Percentiles rank a stretch among this genome's conserved stretches.
Evolutionary conservation across 352 stramenopile genomes (phyloP).

Genomic region (Phytophthora meadii): DNA sequence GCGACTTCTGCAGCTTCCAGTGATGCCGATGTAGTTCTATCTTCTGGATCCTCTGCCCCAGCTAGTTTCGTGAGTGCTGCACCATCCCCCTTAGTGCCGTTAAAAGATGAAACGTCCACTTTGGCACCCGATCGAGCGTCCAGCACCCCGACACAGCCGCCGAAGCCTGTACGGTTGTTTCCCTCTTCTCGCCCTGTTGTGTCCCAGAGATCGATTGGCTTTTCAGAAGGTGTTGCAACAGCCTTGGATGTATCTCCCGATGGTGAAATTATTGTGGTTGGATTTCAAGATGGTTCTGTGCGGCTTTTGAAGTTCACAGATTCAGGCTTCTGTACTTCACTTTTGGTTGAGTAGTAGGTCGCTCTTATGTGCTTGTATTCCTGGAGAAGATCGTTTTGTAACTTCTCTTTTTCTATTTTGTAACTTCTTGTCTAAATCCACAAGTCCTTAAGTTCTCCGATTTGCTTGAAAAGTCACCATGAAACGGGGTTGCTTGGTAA

Average conservation of each 20-base stretch:
- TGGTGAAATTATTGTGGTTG: slow-evolving; percentile 84
- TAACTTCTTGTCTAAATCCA: too few species aligned
- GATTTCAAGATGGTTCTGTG: slow-evolving; percentile 81
- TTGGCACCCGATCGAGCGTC: slow-evolving; percentile 6
- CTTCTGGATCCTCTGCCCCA: neutral
- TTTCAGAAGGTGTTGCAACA: slow-evolving; percentile 77
- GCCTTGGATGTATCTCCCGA: slow-evolving; percentile 81
- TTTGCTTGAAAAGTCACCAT: too few species aligned
- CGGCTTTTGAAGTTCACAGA: slow-evolving; percentile 41
- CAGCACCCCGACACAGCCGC: slow-evolving; percentile 17
- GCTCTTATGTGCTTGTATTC: too few species aligned
- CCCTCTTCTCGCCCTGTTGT: slow-evolving; percentile 41
- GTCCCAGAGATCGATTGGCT: slow-evolving; percentile 79
- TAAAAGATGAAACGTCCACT: neutral
- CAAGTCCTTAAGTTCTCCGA: too few species aligned
- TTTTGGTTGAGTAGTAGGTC: too few species aligned
- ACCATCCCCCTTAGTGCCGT: neutral
- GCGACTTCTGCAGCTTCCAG: neutral
- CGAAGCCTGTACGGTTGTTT: slow-evolving; percentile 66
- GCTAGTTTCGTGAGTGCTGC: slow-evolving; percentile 1
- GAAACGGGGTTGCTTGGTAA: too few species aligned
- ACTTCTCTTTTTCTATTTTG: too few species aligned
- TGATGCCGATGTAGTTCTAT: neutral
- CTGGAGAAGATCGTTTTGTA: too few species aligned
- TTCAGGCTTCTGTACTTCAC: too few species aligned